Evolutionary conservation across 2,329 filamentous ascomycete genomes (phyloP), one percentile per base, ranked within the genome.

Genomic region (Scedosporium minutisporum): DNA sequence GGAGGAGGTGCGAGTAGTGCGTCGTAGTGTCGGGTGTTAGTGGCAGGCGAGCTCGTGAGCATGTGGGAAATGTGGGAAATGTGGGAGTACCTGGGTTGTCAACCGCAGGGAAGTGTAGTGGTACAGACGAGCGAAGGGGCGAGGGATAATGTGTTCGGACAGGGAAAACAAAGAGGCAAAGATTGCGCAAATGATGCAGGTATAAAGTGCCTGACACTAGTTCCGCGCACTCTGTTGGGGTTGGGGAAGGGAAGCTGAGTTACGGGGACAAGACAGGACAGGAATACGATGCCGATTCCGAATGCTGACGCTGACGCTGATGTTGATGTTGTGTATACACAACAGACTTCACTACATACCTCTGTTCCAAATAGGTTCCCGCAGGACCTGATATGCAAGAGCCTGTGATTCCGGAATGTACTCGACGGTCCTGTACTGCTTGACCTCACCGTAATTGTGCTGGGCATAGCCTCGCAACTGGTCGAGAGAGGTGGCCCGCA

Each of bases 341-440:
- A 16, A 5, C 14, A 6, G 12, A 16, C 14, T 46, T 46, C 12
- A 61, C 63, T 63, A 72, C 74, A 71, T 75, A 86, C 85, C 84
- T 78, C 86, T 87, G 71, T 87, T 87, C 83, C 84, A 87, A 58
- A 82, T 76, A 65, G 85, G 83, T 72, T 87, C 82, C 60, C 78
- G 76, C 63, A 87, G 76, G 63, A 87, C 75, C 73, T 87, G 85
- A 72, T 85, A 85, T 67, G 84, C 85, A 65, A 75, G 75, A 65
- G 85, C 84, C 67, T 79, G 73, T 63, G 74, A 71, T 69, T 83
- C 73, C 57, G 77, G 66, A 58, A 84, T 68, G 70, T 86, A 84
- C 65, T 86, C 79, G 57, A 82, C 85, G 61, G 75, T 69, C 53
- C 74, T 72, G 65, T 77, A 71, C 69, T 87, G 85, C 65, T 81